Conservation (phyloP, 164 flowering plant genomes). For the Taxillus chinensis region DNA sequence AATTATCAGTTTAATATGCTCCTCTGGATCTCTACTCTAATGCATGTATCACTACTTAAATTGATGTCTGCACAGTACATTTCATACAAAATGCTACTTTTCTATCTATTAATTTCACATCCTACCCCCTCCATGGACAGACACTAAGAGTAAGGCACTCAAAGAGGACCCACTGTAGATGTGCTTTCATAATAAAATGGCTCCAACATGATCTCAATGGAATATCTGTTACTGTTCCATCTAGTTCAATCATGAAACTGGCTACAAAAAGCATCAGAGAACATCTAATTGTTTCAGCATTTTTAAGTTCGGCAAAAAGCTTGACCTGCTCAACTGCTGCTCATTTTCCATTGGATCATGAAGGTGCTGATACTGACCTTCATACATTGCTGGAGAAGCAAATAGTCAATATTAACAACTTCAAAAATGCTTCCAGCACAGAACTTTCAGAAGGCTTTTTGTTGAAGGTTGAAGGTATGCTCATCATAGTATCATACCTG, state of each 20-base stretch:
- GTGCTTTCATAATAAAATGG: slow-evolving; percentile 37
- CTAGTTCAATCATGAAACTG: slow-evolving; percentile 28
- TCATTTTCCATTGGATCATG: slow-evolving; percentile 9
- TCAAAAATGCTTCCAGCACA: slow-evolving; percentile 13
- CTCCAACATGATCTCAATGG: slow-evolving; percentile 19
- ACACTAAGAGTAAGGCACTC: slow-evolving; percentile 34
- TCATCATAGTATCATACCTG: background rate
- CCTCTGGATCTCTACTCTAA: too few relatives aligned
- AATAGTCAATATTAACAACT: slow-evolving; percentile 24
- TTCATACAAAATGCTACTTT: background rate
- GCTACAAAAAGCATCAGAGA: slow-evolving; percentile 16
- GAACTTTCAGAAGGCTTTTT: slow-evolving; percentile 14
- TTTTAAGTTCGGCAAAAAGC: slow-evolving; percentile 16
- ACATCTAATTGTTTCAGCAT: slow-evolving; percentile 30
- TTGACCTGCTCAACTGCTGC: slow-evolving; percentile 7
- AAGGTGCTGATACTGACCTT: slow-evolving; percentile 15
- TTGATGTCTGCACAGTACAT: too few relatives aligned
- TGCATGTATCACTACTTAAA: background rate
- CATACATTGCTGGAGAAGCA: slow-evolving; percentile 27
- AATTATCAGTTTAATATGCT: too few relatives aligned
- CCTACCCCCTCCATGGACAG: slow-evolving; percentile 14
- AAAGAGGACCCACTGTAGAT: slow-evolving; percentile 30
- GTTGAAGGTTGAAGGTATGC: slow-evolving; percentile 16
- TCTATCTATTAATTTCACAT: background rate
- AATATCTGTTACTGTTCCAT: slow-evolving; percentile 24